Evolutionary conservation across 2,329 filamentous ascomycete genomes (phyloP).

Genomic region (Epichloe coenophiala): DNA sequence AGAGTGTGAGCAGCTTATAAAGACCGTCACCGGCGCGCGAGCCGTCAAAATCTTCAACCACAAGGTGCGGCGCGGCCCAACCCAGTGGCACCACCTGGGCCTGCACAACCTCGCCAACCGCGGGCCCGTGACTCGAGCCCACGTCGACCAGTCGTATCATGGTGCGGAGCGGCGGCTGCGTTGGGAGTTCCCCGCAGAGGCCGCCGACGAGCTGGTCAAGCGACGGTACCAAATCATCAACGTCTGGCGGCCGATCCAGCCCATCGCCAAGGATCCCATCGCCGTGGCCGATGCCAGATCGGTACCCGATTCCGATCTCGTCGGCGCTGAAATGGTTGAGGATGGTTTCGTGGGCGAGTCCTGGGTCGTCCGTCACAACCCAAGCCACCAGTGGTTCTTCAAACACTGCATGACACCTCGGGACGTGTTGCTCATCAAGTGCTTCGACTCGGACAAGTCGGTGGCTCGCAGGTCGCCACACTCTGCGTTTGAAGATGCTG

Average conservation of each 20-base stretch:
- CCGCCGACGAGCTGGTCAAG: constrained; percentile 22
- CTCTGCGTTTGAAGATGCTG: constrained; percentile 36
- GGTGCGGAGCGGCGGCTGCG: constrained; percentile 20
- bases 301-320: constrained; percentile 36
- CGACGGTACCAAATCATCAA: constrained; percentile 41
- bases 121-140: constrained; percentile 24
- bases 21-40: constrained; percentile 42
- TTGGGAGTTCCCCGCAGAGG: constrained; percentile 31
- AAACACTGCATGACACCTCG: constrained; percentile 35
- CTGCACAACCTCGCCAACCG: constrained; percentile 44
- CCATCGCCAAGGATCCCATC: constrained; percentile 32
- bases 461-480: constrained; percentile 40
- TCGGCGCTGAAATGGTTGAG: constrained; percentile 36
- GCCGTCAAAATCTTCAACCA: constrained; percentile 60
- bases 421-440: constrained; percentile 47
- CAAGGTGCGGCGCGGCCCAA: constrained; percentile 44
- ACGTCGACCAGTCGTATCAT: constrained; percentile 41
- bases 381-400: constrained; percentile 38
- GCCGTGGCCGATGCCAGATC: constrained; percentile 37
- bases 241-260: constrained; percentile 25
- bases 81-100: constrained; percentile 53
- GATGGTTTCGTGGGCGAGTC: constrained; percentile 35
- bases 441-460: constrained; percentile 45
- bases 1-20: constrained; percentile 54
- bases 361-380: constrained; percentile 27